Evolutionary conservation across 257 asterid genomes (phyloP), one percentile per base, ranked within the genome.

Genomic region (Galeopsis tetrahit): DNA sequence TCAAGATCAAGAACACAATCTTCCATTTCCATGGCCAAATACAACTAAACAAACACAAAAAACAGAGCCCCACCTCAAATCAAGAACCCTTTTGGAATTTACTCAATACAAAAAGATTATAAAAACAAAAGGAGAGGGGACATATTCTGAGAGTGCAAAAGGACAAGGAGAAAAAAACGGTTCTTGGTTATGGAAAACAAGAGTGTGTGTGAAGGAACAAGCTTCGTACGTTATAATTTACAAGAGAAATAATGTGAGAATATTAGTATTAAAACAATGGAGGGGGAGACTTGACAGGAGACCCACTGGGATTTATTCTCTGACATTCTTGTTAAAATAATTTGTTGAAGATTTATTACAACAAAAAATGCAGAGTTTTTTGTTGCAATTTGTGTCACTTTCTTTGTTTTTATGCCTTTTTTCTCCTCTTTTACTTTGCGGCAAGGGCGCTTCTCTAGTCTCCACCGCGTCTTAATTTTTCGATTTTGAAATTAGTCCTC

Each of bases 1-100:
- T 87, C 89, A 80, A 93, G 97, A 80, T 77, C 70, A 77, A 66
- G 81, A 71, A 83, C 78, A 75, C 81, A 82, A 73, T 72, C 85
- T 65, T 80, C 93, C 96, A 93, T 89, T 65, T 80, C 93, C 98
- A 93, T 89, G 31, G 78, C 78, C 78, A 75, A 82, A 71, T 60
- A 5, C 39, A 52, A 80, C 28, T 34, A 72, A 61, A 40, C 28
- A 73, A 71, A 35, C n/a, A 36, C 38, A 60, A 59, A 48, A 58
- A 39, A 7, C 61, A 40, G 56, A 44, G 69, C 14, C 80, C 86
- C 85, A 78, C 84, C 79, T 79, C 75, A 84, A 80, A 82, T 71
- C 65, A 80, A 85, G 77, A 63, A 71, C 79, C 66, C 70, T 76
- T 82, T 70, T 60, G 81, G 80, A 69, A 73, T 13, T 74, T 77